Percentiles rank a stretch among this genome's conserved stretches.
Conservation (phyloP, 768 basidiomycete genomes). For the Russula ochroleuca region DNA sequence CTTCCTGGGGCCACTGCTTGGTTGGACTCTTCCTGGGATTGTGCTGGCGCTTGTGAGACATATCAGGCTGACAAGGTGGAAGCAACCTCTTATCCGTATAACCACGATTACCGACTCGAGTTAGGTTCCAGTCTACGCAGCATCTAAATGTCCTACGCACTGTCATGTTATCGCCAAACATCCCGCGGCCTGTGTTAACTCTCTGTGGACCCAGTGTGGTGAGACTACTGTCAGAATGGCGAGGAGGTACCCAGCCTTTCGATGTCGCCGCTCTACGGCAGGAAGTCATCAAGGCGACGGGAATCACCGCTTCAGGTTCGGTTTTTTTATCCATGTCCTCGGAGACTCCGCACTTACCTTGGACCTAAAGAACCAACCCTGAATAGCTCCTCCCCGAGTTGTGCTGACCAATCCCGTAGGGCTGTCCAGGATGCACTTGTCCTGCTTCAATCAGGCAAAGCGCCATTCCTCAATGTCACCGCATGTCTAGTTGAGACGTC, state of each 20-base stretch:
- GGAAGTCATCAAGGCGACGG: constrained; percentile 39
- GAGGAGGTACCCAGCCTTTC: constrained; percentile 33
- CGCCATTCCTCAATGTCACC: constrained; percentile 60
- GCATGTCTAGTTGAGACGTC: constrained; percentile 56
- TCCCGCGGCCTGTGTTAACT: constrained; percentile 61
- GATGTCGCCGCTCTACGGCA: constrained; percentile 41
- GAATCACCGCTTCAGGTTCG: constrained; percentile 40
- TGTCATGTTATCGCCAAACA: constrained; percentile 57
- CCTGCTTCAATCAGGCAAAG: constrained; percentile 57
- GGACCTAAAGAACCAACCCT: constrained; percentile 1
- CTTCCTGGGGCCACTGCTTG: constrained; percentile 66
- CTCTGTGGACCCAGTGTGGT: constrained; percentile 58
- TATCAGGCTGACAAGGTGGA: constrained; percentile 37
- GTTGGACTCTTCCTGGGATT: constrained; percentile 77
- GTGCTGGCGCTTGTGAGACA: constrained; percentile 60
- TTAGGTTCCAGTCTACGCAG: constrained; percentile 45
- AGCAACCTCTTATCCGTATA: neutral
- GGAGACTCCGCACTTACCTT: neutral
- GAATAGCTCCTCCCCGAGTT: constrained; percentile 30
- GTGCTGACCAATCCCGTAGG: constrained; percentile 52
- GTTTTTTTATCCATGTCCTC: neutral
- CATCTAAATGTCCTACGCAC: constrained; percentile 65
- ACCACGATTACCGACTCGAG: constrained; percentile 4
- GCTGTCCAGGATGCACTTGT: constrained; percentile 55
- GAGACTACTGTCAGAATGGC: constrained; percentile 42